Base-by-base conservation (phyloP, 805 yeast genomes). In the Teunomyces cretensis region DNA sequence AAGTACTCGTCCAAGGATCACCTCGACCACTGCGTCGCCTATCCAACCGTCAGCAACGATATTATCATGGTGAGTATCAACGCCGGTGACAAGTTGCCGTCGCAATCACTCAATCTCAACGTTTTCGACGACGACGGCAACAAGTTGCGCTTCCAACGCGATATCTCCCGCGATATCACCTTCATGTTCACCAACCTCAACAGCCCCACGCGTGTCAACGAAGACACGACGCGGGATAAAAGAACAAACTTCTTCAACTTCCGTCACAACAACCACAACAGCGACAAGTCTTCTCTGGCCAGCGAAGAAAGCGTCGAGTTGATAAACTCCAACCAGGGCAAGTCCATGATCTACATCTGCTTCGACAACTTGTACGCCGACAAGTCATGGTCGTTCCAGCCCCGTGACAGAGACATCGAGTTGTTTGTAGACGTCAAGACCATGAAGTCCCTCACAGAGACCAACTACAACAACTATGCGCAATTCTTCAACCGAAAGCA, bases 311-410 rank as follows among this genome's bases (percentile, higher is more conserved):
- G 37, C 22, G 46, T 38, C 39, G 55, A 58, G 16, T 43, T 57
- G 4, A 41, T 60, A 38, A 49, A 53, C 31, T 48, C 55, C 16
- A 49, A 53, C 38, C 46, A 54, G 19, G 68, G 64, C 4, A 58
- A 57, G 42, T 64, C 66, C 7, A 52, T 57, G 31, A 60, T 72
- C 14, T 59, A 68, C 50, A 56, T 72, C 13, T 72, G 77, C 49
- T 72, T 72, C 54, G 76, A 72, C 53, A 72, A 72, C 49, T 42
- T 70, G 26, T 72, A 64, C 54, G 55, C 51, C 35, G 77, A 72
- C 51, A 64, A 66, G 48, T 67, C 74, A 7, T 72, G 75, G 75
- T 65, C 74, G 14, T 72, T 68, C 50, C 54, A 56, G 13, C 70
- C 74, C 5, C 47, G 48, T 17, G 24, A 55, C 4, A 55, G 62